Conservation (phyloP, 768 basidiomycete genomes). For the Russula foetens region DNA sequence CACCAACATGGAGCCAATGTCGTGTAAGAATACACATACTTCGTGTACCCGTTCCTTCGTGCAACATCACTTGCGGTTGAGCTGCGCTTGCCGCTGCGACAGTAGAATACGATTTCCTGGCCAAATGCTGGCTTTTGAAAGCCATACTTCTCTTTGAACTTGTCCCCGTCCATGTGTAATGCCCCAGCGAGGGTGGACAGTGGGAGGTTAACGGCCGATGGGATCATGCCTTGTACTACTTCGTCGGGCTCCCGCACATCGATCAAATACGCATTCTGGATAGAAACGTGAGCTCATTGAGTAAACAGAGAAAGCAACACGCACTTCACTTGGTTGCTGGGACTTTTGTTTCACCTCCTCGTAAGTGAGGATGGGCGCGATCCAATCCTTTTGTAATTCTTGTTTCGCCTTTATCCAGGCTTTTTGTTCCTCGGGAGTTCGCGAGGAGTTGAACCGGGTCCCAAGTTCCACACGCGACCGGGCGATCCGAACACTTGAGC, state of each 20-base stretch:
- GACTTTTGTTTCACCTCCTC: constrained; percentile 77
- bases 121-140: constrained; percentile 32
- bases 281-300: constrained; percentile 12
- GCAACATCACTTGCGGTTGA: constrained; percentile 37
- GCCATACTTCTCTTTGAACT: constrained; percentile 28
- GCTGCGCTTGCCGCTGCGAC: constrained; percentile 43
- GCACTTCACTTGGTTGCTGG: constrained; percentile 60
- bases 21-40: constrained; percentile 23
- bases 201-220: constrained; percentile 43
- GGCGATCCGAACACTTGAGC: not conserved
- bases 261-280: constrained; percentile 61
- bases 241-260: constrained; percentile 73
- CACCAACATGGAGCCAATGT: not conserved
- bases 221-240: constrained; percentile 41
- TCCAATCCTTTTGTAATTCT: constrained; percentile 63
- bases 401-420: constrained; percentile 33
- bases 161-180: constrained; percentile 27
- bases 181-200: constrained; percentile 34
- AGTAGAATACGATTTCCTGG: constrained; percentile 42
- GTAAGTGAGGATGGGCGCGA: constrained; percentile 61
- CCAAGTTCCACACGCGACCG: not conserved
- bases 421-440: constrained; percentile 25
- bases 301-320: constrained; percentile 16
- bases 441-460: constrained; percentile 15
- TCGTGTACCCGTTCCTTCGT: constrained; percentile 34